Percentiles rank a stretch among this genome's conserved stretches.
Conservation (phyloP, 2,329 filamentous ascomycete genomes). For the Curvularia lunata region DNA sequence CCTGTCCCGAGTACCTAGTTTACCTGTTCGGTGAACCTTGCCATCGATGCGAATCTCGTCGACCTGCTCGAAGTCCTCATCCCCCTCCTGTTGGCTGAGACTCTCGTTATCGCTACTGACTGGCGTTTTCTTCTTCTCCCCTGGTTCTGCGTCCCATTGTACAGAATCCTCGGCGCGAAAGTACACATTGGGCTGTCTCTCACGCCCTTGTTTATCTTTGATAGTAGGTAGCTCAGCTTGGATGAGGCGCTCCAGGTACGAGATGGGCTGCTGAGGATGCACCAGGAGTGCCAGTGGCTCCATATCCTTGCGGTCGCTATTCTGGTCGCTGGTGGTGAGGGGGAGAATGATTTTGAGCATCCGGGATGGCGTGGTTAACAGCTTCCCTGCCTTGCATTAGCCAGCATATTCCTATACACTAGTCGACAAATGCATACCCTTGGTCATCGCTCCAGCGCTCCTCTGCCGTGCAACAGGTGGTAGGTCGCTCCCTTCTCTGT, state of each 20-base stretch:
- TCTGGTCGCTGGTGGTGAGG: conserved; percentile 66
- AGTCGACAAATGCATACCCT: conserved; percentile 55
- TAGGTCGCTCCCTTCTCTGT: conserved; percentile 64
- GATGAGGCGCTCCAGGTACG: conserved; percentile 86
- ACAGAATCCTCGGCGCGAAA: conserved; percentile 82
- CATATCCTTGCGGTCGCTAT: conserved; percentile 70
- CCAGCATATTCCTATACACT: not conserved
- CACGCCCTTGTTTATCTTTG: conserved; percentile 64
- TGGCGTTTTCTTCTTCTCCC: conserved; percentile 33
- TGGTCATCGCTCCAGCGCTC: conserved; percentile 66
- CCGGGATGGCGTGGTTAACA: conserved; percentile 79
- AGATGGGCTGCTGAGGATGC: conserved; percentile 88
- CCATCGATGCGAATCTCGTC: conserved; percentile 61
- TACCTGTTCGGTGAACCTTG: conserved; percentile 55
- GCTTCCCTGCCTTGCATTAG: conserved; percentile 63
- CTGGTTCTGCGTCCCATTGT: conserved; percentile 58
- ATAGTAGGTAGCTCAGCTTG: conserved; percentile 83
- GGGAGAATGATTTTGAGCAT: conserved; percentile 83
- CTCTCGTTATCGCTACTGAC: conserved; percentile 38
- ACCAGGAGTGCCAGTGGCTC: conserved; percentile 84
- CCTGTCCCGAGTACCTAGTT: conserved; percentile 37
- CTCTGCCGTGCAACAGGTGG: conserved; percentile 62
- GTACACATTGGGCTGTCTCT: conserved; percentile 74
- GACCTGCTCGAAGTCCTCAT: conserved; percentile 54
- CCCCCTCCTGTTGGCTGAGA: conserved; percentile 33